Evolutionary conservation across 2,329 filamentous ascomycete genomes (phyloP), one percentile per base, ranked within the genome.

Genomic region (Stromatinia cepivora): DNA sequence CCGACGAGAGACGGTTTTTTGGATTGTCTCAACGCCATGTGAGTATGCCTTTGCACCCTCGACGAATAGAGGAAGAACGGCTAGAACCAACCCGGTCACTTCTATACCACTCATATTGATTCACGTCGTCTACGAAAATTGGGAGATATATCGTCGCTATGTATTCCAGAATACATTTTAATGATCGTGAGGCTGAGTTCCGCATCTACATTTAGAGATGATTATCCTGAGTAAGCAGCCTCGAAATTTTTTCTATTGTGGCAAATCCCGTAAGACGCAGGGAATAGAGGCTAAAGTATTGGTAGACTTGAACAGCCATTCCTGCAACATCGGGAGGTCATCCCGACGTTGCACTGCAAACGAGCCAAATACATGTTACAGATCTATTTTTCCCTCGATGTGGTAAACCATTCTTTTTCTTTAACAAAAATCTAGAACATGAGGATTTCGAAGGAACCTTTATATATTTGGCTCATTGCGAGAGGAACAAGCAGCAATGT

Each of bases 21-120:
- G 59, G 36, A 63, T 50, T 13, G 59, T 63, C 25, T 63, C 59
- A 50, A 63, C 31, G 13, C 59, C 59, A 63, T 50, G 45, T 50
- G 59, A 63, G 45, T 63, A 63, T 13, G 59, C 59, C 25, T 63
- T 63, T 15, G 59, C 45, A 5, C 59, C 59, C 28, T 63, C 59
- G 15, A 63, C 39, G 45, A 63, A 63, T 17, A 63, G 45, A 36
- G 59, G 59, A 10, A 63, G 59, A 9, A 63, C 45, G 4, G 59
- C 59, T 39, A 63, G 9, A 3, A 63, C 59, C 8, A 63, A n/a
- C 31, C 59, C 59, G 8, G 59, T 50, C 31, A 63, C 59, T 36
- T 63, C 59, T 1, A 63, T 63, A 8, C 45, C 59, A 50, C 45
- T 50, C 45, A 63, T 63, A 39, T 10, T 63, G 6, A 36, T 50